Conservation (phyloP, 106 monocot genomes). For the Acorus gramineus region DNA sequence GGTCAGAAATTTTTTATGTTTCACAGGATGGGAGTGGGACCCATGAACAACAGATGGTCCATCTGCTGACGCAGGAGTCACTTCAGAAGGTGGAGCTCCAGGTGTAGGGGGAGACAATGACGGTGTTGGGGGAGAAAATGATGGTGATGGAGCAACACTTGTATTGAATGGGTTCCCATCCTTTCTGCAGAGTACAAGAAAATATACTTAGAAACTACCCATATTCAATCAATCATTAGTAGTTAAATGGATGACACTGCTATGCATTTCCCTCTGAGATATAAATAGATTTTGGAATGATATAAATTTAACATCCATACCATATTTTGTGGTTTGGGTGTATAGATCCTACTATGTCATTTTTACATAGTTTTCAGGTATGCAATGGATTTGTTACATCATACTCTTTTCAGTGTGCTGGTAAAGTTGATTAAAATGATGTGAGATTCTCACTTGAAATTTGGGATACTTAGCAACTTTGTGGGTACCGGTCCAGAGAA, state of each 20-base stretch:
- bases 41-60: conserved; percentile 16
- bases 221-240: too few species aligned
- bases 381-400: too few species aligned
- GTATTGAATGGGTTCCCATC: conserved; percentile 96
- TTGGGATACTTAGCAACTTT: conserved; percentile 60
- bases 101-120: conserved; percentile 28
- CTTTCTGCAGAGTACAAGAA: conserved; percentile 37
- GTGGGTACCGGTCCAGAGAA: conserved; percentile 76
- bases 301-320: too few species aligned
- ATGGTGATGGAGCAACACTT: conserved; percentile 46
- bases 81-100: conserved; percentile 24
- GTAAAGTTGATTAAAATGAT: neutral
- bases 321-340: neutral
- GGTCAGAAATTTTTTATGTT: conserved; percentile 26
- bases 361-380: conserved; percentile 2
- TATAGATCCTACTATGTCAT: neutral
- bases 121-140: conserved; percentile 14
- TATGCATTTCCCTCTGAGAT: too few species aligned
- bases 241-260: too few species aligned
- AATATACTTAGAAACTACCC: neutral
- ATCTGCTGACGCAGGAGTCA: conserved; percentile 15
- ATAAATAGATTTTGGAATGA: neutral
- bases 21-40: conserved; percentile 2
- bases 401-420: too few species aligned
- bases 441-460: conserved; percentile 47